These are phyloP conservation scores for Cytospora piceae DNA, from an alignment of 2,329 filamentous ascomycete species.

Conservation along the genomic window DNA sequence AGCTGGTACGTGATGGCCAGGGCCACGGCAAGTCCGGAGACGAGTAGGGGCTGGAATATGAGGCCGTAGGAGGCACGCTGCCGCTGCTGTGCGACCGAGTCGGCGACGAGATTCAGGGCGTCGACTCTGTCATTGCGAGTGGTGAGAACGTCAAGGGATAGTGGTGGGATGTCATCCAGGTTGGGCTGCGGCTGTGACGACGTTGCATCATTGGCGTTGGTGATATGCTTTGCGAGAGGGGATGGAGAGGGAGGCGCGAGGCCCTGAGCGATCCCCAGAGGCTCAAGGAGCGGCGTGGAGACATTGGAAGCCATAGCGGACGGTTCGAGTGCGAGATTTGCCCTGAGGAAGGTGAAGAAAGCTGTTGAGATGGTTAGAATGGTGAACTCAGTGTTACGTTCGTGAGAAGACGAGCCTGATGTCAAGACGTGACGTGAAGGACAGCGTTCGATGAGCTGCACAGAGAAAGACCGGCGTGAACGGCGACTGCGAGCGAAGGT, in stretches of 20 bases:
- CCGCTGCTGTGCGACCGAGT: conserved; percentile 82
- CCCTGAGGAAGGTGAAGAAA: conserved; percentile 81
- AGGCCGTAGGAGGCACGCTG: conserved; percentile 67
- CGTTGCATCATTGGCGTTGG: conserved; percentile 39
- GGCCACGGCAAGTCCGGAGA: conserved; percentile 50
- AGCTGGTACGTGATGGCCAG: conserved; percentile 53
- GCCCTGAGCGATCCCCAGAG: conserved; percentile 37
- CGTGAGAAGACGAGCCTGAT: not conserved
- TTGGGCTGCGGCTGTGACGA: conserved; percentile 38
- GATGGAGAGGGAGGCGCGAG: conserved; percentile 42
- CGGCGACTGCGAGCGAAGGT: not conserved
- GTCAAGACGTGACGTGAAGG: conserved; percentile 2
- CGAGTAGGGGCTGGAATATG: conserved; percentile 63
- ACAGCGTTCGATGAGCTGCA: not conserved
- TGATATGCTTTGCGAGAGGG: conserved; percentile 38
- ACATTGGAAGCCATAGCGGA: conserved; percentile 65
- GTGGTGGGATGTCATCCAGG: conserved; percentile 61
- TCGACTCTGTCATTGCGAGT: conserved; percentile 63
- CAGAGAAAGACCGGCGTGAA: not conserved
- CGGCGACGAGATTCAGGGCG: conserved; percentile 74
- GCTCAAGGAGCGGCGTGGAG: conserved; percentile 66
- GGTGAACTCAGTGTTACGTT: not conserved
- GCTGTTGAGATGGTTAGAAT: conserved; percentile 53
- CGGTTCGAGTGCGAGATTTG: conserved; percentile 72
- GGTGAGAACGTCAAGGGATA: conserved; percentile 63